Base-by-base conservation (phyloP, 176 grass and related monocot species). In the Poa annua region DNA sequence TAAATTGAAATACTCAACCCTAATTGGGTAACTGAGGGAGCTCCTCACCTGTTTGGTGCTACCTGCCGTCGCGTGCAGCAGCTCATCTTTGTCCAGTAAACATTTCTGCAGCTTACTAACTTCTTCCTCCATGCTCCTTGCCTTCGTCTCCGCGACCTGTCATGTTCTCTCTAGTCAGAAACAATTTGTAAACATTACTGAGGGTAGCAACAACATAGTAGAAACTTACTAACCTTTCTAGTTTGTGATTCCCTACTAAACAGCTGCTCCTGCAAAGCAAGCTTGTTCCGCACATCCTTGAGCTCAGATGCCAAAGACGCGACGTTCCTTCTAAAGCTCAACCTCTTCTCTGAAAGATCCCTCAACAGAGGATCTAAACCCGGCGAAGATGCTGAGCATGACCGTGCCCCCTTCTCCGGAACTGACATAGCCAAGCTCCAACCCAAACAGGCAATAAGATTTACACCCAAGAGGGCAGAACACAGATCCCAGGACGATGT, bases 271-370 rank as follows among this genome's bases (percentile, higher is more conserved):
- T 93, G 92, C 0, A 85, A 85, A 63, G 83, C 87, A 79, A 98
- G 76, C 66, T 82, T 85, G 15, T 19, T 63, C 49, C 91, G 81
- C 24, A 81, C 93, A 88, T 92, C 93, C 78, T 96, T 99, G 13
- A 99, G 92, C 91, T 99, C 96, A 0, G 91, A 74, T 1, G 93
- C 96, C 71, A 96, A 51, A 0, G 88, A 90, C 24, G 91, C 93
- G 47, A 99, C 93, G 44, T 93, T 99, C 55, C 83, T 93, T 75
- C 88, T 83, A 24, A 99, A 96, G 83, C 83, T 99, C 74, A 99
- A 39, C 61, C 93, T 99, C 84, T 96, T 95, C 87, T 99, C 89
- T 8, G 90, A 85, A n/a, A 98, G 87, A 88, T 96, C 96, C 67
- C 85, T 95, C 82, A 98, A 25, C 64, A 98, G 60, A 2, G 92